These are phyloP conservation scores for Vitis amurensis DNA, from an alignment of 164 flowering plant species.

Conservation along the genomic window DNA sequence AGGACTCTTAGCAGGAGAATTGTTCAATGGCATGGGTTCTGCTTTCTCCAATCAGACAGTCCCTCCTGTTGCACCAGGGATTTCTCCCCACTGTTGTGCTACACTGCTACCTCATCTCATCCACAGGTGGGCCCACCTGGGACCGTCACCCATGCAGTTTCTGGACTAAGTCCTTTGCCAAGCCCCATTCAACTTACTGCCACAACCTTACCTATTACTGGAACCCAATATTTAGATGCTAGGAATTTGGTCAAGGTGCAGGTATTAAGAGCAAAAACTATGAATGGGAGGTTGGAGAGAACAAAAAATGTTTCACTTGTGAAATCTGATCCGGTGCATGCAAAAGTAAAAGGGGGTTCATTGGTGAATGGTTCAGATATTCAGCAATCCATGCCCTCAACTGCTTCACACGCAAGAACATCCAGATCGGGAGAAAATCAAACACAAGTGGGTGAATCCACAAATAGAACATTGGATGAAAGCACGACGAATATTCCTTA, in stretches of 20 bases:
- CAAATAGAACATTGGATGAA: slow-evolving; percentile 54
- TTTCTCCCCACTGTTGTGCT: slow-evolving; percentile 33
- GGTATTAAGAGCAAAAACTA: slow-evolving; percentile 39
- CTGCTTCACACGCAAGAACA: slow-evolving; percentile 34
- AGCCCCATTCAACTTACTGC: background rate
- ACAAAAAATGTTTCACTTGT: slow-evolving; percentile 38
- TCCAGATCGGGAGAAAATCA: slow-evolving; percentile 44
- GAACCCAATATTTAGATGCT: no score
- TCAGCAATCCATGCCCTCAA: slow-evolving; percentile 26
- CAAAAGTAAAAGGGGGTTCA: no score
- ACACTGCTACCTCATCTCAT: slow-evolving; percentile 21
- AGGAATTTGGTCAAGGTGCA: slow-evolving; percentile 17
- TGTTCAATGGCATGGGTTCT: no score
- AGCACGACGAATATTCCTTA: slow-evolving; percentile 36
- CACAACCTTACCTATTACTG: background rate
- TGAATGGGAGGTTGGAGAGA: slow-evolving; percentile 59
- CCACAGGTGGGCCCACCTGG: slow-evolving; percentile 32
- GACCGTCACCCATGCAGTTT: slow-evolving; percentile 23
- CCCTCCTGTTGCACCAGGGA: slow-evolving; percentile 41
- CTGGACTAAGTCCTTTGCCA: slow-evolving; percentile 54
- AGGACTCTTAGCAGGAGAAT: no score
- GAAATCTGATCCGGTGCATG: slow-evolving; percentile 9
- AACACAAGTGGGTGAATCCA: slow-evolving; percentile 53
- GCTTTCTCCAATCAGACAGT: slow-evolving; percentile 1
- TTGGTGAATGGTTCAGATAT: slow-evolving; percentile 50